Evolutionary conservation across 2,329 filamentous ascomycete species (phyloP), one percentile per base, ranked within the genome.

Genomic region (Phaeosphaeriaceae sp.): DNA sequence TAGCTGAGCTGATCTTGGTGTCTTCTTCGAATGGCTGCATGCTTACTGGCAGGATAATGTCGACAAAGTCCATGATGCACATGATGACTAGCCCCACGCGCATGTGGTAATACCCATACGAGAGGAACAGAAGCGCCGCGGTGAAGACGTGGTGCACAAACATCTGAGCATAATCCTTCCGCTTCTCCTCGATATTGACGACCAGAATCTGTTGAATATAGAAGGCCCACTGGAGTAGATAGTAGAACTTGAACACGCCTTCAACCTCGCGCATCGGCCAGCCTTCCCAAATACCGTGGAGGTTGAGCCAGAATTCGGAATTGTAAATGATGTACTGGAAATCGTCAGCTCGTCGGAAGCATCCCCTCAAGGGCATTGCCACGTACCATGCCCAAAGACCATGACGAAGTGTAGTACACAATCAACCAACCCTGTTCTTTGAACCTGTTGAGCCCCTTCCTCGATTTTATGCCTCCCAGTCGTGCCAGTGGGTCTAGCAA

Each of bases 131-230:
- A 47, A 99, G 87, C 5, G 84, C 82, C 71, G 89, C 92, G 21
- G 95, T 99, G 75, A 98, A 89, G 74, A 97, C 87, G 80, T 99
- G 95, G 78, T 98, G 95, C 19, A 88, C 90, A 67, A 98, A 88
- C 95, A 98, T 98, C 79, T 98, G 94, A 82, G 88, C 91, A 79
- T 97, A 91, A 71, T 99, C 95, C 81, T 98, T 98, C 72, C 95
- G 88, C 66, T 91, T 88, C 80, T 96, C 92, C 79, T 99, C 95
- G 60, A 98, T 93, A 79, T 97, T 91, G 76, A 98, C 92, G 58
- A 97, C 92, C 30, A 97, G 83, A 65, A 98, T 91, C 80, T 97
- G 94, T 80, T 98, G 94, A 49, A 97, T 79, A 91, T 93, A 97
- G 78, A 97, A 98, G 23, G 91, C 89, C 79, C 94, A 91, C 77